A percentile compares a stretch with the other conserved stretches of the same genome.
phyloP scores from a whole-genome alignment of 2,329 filamentous ascomycete species.

The Aspergillus floridensis region DNA sequence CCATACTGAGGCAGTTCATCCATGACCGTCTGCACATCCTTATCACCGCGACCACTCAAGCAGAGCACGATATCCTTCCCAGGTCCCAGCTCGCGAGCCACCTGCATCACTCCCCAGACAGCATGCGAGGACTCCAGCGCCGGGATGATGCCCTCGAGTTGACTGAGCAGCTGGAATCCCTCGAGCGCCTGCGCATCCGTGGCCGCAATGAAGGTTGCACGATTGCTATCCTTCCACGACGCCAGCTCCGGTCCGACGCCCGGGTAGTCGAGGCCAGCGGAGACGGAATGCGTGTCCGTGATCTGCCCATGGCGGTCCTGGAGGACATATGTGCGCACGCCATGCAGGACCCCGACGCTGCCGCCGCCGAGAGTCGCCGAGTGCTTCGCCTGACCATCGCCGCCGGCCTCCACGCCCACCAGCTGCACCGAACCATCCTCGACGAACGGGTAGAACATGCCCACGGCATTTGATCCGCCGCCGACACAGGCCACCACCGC shows the following conservation, averaged over 20 bases:
- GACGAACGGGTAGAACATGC: conserved; percentile 96
- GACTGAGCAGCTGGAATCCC: conserved; percentile 76
- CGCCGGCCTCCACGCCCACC: conserved; percentile 88
- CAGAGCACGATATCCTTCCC: conserved; percentile 87
- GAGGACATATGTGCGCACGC: conserved; percentile 87
- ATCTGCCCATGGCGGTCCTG: conserved; percentile 91
- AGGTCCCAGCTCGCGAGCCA: conserved; percentile 84
- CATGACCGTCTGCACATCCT: conserved; percentile 95
- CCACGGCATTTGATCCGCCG: conserved; percentile 85
- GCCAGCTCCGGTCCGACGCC: conserved; percentile 89
- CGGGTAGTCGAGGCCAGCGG: conserved; percentile 90
- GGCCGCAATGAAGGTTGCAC: conserved; percentile 81
- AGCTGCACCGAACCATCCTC: conserved; percentile 77
- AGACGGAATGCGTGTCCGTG: conserved; percentile 85
- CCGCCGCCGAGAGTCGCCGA: conserved; percentile 80
- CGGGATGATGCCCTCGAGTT: conserved; percentile 93
- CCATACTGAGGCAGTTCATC: conserved; percentile 83
- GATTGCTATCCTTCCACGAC: conserved; percentile 80
- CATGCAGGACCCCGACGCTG: conserved; percentile 88
- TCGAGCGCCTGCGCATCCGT: conserved; percentile 84
- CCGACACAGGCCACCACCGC: conserved; percentile 96
- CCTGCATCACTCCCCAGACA: conserved; percentile 77
- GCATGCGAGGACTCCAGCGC: conserved; percentile 90
- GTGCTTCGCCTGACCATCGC: conserved; percentile 84
- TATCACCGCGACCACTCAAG: conserved; percentile 85